These are phyloP conservation scores for Candida schatavii DNA, from an alignment of 805 yeast genomes.

Conservation along the genomic window DNA sequence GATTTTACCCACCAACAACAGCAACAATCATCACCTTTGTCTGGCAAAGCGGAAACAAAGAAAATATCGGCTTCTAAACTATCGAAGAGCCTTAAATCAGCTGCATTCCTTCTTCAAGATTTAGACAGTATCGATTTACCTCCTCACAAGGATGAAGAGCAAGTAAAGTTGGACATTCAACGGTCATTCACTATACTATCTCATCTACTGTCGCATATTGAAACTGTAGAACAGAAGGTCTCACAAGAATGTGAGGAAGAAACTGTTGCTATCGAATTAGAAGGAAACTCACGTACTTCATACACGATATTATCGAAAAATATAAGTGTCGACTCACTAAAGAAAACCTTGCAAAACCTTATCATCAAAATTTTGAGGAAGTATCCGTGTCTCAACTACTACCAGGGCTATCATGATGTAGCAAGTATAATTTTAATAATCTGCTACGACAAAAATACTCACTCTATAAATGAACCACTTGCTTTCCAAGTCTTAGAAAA, in stretches of 20 bases:
- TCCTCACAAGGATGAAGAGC: constrained; percentile 71
- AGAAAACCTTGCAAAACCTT: constrained; percentile 39
- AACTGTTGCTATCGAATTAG: constrained; percentile 12
- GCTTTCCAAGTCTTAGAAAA: constrained; percentile 48
- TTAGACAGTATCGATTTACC: constrained; percentile 28
- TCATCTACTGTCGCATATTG: constrained; percentile 23
- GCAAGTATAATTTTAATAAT: constrained; percentile 64
- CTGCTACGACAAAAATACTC: constrained; percentile 26
- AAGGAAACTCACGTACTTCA: constrained; percentile 16
- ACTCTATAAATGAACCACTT: constrained; percentile 21
- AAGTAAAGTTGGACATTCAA: constrained; percentile 73
- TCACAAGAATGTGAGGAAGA: neutral
- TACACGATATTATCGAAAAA: constrained; percentile 32
- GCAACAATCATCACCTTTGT: neutral
- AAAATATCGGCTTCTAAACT: neutral
- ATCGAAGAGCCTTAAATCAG: constrained; percentile 6
- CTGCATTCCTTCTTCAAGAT: constrained; percentile 18
- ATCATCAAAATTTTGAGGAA: constrained; percentile 56
- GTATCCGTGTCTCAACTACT: constrained; percentile 66
- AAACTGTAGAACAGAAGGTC: neutral
- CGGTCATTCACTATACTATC: constrained; percentile 55
- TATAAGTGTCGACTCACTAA: constrained; percentile 31
- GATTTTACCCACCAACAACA: neutral
- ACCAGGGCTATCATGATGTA: constrained; percentile 92
- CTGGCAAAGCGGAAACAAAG: neutral